Evolutionary conservation across 2,329 filamentous ascomycete genomes (phyloP).

Genomic region (Exserohilum rostratum): DNA sequence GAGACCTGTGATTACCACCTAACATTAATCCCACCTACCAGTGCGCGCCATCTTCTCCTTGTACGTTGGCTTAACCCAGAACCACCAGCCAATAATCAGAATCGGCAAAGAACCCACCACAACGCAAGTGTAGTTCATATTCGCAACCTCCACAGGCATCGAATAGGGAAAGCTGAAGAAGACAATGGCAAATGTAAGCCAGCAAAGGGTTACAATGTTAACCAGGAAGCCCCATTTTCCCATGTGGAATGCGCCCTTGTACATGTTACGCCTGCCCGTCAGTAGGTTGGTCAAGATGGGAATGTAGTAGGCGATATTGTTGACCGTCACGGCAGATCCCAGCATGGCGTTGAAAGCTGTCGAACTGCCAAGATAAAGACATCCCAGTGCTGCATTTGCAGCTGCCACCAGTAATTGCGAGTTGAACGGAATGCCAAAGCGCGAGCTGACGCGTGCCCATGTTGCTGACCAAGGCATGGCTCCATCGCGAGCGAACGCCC

Average conservation of each 20-base stretch:
- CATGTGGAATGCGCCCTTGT: slow-evolving; percentile 16
- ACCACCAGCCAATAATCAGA: slow-evolving; percentile 13
- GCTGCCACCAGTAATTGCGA: slow-evolving; percentile 12
- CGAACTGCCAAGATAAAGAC: slow-evolving; percentile 13
- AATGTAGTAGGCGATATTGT: slow-evolving; percentile 17
- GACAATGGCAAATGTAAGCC: slow-evolving; percentile 16
- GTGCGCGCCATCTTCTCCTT: neutral
- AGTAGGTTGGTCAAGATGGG: slow-evolving; percentile 15
- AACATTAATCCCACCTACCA: neutral
- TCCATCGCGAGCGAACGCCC: slow-evolving; percentile 55
- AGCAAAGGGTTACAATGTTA: slow-evolving; percentile 13
- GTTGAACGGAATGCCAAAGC: slow-evolving; percentile 14
- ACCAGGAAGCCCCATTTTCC: slow-evolving; percentile 9
- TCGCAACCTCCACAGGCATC: slow-evolving; percentile 5
- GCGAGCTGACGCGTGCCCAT: neutral
- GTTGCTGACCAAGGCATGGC: slow-evolving; percentile 5
- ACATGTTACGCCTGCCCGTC: slow-evolving; percentile 13
- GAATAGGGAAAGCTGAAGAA: slow-evolving; percentile 17
- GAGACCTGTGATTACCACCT: too few species aligned
- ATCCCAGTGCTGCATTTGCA: slow-evolving; percentile 13
- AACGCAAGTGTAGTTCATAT: slow-evolving; percentile 18
- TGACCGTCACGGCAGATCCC: slow-evolving; percentile 13
- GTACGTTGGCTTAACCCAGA: neutral
- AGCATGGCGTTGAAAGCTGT: slow-evolving; percentile 17
- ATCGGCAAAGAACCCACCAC: slow-evolving; percentile 12